A percentile compares a stretch with the other conserved stretches of the same genome.
Evolutionary conservation across 2,329 filamentous ascomycete species (phyloP).

Genomic region (Claviceps paspali): DNA sequence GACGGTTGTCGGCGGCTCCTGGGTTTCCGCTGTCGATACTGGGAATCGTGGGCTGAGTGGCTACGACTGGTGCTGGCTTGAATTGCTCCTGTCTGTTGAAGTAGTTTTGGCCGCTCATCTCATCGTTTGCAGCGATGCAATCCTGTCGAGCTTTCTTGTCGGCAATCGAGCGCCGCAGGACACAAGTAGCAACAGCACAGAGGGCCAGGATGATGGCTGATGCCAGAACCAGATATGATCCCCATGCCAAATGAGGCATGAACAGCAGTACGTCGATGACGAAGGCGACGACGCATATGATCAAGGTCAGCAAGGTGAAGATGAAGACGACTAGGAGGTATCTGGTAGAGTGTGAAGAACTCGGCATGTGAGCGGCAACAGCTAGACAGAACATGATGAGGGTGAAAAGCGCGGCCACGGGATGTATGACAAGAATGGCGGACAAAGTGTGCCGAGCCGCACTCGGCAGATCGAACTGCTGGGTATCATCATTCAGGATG

Average conservation of each 20-base stretch:
- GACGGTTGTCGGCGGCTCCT: slow-evolving; percentile 30
- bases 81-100: slow-evolving; percentile 55
- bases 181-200: slow-evolving; percentile 75
- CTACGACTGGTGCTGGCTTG: slow-evolving; percentile 26
- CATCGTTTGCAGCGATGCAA: slow-evolving; percentile 81
- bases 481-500: slow-evolving; percentile 12
- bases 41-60: slow-evolving; percentile 43
- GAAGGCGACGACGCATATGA: slow-evolving; percentile 75
- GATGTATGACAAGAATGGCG: slow-evolving; percentile 80
- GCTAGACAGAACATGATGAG: slow-evolving; percentile 74
- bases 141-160: slow-evolving; percentile 86
- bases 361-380: slow-evolving; percentile 69
- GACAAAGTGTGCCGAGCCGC: slow-evolving; percentile 52
- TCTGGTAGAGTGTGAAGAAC: slow-evolving; percentile 74
- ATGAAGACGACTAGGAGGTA: slow-evolving; percentile 79
- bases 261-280: slow-evolving; percentile 89
- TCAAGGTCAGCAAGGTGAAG: slow-evolving; percentile 68
- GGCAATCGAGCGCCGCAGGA: slow-evolving; percentile 84
- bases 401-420: slow-evolving; percentile 73
- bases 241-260: slow-evolving; percentile 86
- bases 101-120: slow-evolving; percentile 92
- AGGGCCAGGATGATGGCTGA: slow-evolving; percentile 74
- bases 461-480: slow-evolving; percentile 40
- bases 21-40: slow-evolving; percentile 40
- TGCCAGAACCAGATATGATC: slow-evolving; percentile 81